phyloP scores from a whole-genome alignment of 768 basidiomycete genomes.

The Suillus plorans region DNA sequence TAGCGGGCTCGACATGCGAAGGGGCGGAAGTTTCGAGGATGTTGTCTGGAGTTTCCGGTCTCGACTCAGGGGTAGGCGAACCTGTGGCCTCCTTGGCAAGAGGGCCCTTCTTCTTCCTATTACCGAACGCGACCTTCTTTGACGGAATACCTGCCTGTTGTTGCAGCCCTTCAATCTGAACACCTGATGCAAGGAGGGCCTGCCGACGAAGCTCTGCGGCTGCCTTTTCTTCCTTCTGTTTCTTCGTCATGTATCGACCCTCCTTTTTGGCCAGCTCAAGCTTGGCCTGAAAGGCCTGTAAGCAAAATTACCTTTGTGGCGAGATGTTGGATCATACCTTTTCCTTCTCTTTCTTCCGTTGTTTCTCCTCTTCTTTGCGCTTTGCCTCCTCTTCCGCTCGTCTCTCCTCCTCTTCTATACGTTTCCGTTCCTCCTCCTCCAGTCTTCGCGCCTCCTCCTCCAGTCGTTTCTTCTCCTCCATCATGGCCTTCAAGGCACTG shows the following conservation, averaged over 20 bases:
- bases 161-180: constrained; percentile 87
- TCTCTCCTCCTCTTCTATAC: constrained; percentile 90
- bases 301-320: neutral
- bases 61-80: constrained; percentile 54
- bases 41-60: constrained; percentile 43
- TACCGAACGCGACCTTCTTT: constrained; percentile 83
- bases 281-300: constrained; percentile 60
- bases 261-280: constrained; percentile 90
- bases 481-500: constrained; percentile 81
- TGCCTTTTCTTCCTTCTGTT: constrained; percentile 91
- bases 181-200: constrained; percentile 86
- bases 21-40: constrained; percentile 25
- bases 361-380: constrained; percentile 80
- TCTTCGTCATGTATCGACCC: constrained; percentile 92
- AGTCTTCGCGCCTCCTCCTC: constrained; percentile 78
- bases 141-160: constrained; percentile 45
- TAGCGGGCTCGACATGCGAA: constrained; percentile 36
- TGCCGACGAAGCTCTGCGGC: constrained; percentile 89
- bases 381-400: constrained; percentile 72
- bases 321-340: constrained; percentile 48
- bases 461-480: constrained; percentile 87
- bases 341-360: constrained; percentile 83
- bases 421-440: constrained; percentile 75
- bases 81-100: constrained; percentile 40
- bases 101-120: constrained; percentile 75